These are phyloP conservation scores for Suillus weaverae DNA, from an alignment of 768 basidiomycete species.

Conservation along the genomic window DNA sequence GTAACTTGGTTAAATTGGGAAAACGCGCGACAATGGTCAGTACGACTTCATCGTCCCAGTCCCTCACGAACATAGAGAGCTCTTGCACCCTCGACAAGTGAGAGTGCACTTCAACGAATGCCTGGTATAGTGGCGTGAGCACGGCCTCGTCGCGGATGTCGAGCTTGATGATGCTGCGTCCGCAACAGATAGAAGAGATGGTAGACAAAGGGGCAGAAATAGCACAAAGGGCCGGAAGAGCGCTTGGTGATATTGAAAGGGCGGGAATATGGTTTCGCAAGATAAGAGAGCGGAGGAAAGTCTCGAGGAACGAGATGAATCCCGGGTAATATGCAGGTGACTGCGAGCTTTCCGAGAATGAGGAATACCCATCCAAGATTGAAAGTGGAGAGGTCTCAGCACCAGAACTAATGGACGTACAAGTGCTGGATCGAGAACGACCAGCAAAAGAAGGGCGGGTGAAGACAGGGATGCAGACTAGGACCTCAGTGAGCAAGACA, in stretches of 20 bases:
- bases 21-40: constrained; percentile 43
- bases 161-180: constrained; percentile 20
- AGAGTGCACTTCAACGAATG: constrained; percentile 12
- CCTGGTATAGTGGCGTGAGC: constrained; percentile 22
- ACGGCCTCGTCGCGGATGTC: constrained; percentile 25
- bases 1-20: constrained; percentile 35
- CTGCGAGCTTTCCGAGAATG: constrained; percentile 67
- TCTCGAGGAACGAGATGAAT: constrained; percentile 25
- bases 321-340: no score
- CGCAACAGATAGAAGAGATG: constrained; percentile 23
- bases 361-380: constrained; percentile 63
- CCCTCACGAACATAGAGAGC: constrained; percentile 35
- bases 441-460: constrained; percentile 50
- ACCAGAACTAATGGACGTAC: constrained; percentile 60
- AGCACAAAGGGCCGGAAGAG: constrained; percentile 20
- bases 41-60: constrained; percentile 51
- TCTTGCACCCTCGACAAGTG: constrained; percentile 22
- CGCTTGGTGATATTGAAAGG: constrained; percentile 19
- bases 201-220: constrained; percentile 30
- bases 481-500: neutral
- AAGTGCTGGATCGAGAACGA: constrained; percentile 68
- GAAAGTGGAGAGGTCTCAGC: constrained; percentile 72
- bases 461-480: constrained; percentile 54
- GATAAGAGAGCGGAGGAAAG: constrained; percentile 22
- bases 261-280: constrained; percentile 32